Conservation (phyloP, 116 monocot species). For the Phalaenopsis hybrid region DNA sequence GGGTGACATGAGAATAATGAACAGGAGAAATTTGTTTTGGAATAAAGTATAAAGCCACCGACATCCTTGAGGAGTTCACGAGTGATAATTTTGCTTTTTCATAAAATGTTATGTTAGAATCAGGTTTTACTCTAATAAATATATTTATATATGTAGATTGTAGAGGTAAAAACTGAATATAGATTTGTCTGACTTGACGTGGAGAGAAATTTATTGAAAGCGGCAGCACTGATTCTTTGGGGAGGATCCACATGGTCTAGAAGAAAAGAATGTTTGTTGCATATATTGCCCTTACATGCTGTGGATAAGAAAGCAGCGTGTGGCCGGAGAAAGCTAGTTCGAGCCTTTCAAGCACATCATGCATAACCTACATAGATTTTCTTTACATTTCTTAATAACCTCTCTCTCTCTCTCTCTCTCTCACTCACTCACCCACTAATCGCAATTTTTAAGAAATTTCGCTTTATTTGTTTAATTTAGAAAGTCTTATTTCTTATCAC, state of each 20-base stretch:
- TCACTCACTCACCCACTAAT: neutral
- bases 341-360: constrained; percentile 30
- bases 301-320: neutral
- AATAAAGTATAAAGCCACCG: constrained; percentile 39
- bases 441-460: neutral
- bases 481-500: neutral
- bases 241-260: neutral
- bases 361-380: constrained; percentile 25
- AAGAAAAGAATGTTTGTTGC: constrained; percentile 25
- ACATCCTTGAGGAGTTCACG: constrained; percentile 11
- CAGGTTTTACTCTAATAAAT: neutral
- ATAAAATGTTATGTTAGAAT: neutral
- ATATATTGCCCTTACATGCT: neutral
- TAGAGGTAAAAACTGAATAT: neutral
- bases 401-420: neutral
- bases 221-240: constrained; percentile 1
- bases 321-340: constrained; percentile 6
- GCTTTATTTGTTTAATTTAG: neutral
- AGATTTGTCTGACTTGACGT: constrained; percentile 17
- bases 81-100: neutral
- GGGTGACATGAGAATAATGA: neutral
- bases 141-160: neutral
- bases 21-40: neutral
- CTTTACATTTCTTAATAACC: neutral
- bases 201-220: neutral